A percentile compares a stretch with the other conserved stretches of the same genome.
These are phyloP conservation scores for Zymoseptoria brevis DNA, from an alignment of 2,329 filamentous ascomycete genomes.

Conservation along the genomic window DNA sequence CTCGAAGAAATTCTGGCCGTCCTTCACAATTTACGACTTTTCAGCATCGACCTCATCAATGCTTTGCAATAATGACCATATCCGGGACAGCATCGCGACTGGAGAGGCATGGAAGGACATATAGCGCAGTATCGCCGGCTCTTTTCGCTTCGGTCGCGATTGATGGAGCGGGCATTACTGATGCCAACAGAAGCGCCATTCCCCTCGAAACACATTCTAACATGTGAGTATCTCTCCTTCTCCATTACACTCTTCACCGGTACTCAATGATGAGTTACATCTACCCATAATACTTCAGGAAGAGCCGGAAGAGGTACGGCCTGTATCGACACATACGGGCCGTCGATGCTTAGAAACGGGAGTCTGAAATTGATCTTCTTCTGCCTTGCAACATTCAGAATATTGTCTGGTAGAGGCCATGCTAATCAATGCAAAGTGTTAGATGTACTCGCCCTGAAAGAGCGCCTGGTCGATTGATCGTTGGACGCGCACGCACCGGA, in stretches of 20 bases:
- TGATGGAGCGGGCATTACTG: neutral
- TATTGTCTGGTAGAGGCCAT: neutral
- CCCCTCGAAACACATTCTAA: neutral
- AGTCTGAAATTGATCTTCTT: constrained; percentile 12
- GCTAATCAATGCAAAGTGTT: neutral
- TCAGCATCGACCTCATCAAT: neutral
- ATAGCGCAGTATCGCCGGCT: no score
- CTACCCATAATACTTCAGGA: constrained; percentile 37
- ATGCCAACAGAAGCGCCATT: neutral
- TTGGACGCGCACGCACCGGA: neutral
- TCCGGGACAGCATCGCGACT: neutral
- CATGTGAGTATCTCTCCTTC: neutral
- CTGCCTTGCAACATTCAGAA: neutral
- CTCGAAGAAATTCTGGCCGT: neutral
- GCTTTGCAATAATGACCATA: neutral
- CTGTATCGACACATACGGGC: constrained; percentile 43
- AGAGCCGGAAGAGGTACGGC: constrained; percentile 48
- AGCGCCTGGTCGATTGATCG: neutral
- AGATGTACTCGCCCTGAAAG: neutral
- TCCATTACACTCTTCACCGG: neutral
- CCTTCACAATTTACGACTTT: neutral
- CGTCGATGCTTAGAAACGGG: constrained; percentile 45
- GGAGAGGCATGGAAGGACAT: no score
- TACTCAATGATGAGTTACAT: constrained; percentile 29
- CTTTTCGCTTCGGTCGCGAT: neutral